Conservation (phyloP, 495 filamentous ascomycete species). For the Talaromyces trachyspermus region DNA sequence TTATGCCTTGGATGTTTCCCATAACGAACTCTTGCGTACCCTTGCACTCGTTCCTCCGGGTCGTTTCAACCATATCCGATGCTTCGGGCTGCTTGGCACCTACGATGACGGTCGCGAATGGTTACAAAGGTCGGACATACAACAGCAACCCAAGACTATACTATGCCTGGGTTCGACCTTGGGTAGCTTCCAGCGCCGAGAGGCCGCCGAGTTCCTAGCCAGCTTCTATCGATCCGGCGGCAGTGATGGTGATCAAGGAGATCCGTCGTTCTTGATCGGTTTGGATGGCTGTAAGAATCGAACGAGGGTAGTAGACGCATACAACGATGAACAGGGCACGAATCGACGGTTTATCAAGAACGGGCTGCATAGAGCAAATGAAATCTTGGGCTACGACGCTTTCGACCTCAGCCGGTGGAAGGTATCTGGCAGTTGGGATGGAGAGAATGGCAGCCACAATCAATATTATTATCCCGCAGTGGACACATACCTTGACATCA, state of each 20-base stretch:
- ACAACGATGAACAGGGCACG: conserved; percentile 58
- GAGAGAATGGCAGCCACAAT: neutral
- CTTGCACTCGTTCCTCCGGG: conserved; percentile 51
- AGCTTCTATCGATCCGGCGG: neutral
- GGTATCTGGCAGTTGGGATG: conserved; percentile 9
- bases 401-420: conserved; percentile 60
- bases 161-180: conserved; percentile 66
- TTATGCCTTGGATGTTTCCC: conserved; percentile 69
- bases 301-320: conserved; percentile 58
- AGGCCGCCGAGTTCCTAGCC: conserved; percentile 6
- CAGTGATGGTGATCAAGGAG: conserved; percentile 53
- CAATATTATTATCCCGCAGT: conserved; percentile 1
- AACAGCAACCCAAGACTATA: conserved; percentile 52
- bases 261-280: conserved; percentile 57
- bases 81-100: conserved; percentile 65
- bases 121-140: conserved; percentile 52
- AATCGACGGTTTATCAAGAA: conserved; percentile 64
- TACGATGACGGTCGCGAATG: conserved; percentile 73
- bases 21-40: conserved; percentile 60
- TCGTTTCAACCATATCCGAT: conserved; percentile 54
- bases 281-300: conserved; percentile 63
- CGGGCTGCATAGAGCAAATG: conserved; percentile 62
- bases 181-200: conserved; percentile 18
- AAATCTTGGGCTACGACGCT: conserved; percentile 47
- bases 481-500: neutral